Conservation (phyloP, 2,329 filamentous ascomycete species). For the Xenosphaeropsis pyriputrescens region DNA sequence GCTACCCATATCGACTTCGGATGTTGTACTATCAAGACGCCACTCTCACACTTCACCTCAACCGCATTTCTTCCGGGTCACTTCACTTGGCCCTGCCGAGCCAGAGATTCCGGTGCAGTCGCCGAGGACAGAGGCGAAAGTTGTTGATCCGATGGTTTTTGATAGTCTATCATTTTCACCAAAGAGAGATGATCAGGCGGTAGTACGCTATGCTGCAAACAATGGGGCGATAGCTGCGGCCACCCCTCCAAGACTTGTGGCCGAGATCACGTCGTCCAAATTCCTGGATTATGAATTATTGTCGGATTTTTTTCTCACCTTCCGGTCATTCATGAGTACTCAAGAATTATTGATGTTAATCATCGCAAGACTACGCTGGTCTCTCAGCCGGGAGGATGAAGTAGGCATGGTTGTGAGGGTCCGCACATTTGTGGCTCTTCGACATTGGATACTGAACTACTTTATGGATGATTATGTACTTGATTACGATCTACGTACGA, state of each 20-base stretch:
- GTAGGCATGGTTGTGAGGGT: slow-evolving; percentile 89
- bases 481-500: slow-evolving; percentile 55
- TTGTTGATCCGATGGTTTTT: slow-evolving; percentile 64
- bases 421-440: slow-evolving; percentile 82
- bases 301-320: slow-evolving; percentile 96
- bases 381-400: slow-evolving; percentile 65
- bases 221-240: slow-evolving; percentile 72
- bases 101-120: slow-evolving; percentile 5
- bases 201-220: slow-evolving; percentile 66
- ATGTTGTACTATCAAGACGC: slow-evolving; percentile 12
- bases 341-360: slow-evolving; percentile 70
- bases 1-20: neutral
- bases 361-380: slow-evolving; percentile 76
- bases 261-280: slow-evolving; percentile 89
- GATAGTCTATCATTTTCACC: slow-evolving; percentile 69
- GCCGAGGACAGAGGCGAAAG: slow-evolving; percentile 10
- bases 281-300: slow-evolving; percentile 95
- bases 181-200: slow-evolving; percentile 57
- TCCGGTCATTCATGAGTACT: slow-evolving; percentile 70
- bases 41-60: slow-evolving; percentile 17
- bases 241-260: slow-evolving; percentile 79
- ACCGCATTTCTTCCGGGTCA: slow-evolving; percentile 3
- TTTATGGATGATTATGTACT: slow-evolving; percentile 87
- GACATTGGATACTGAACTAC: slow-evolving; percentile 97
- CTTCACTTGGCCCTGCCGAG: slow-evolving; percentile 5